phyloP scores from a whole-genome alignment of 1,284 basidiomycete genomes.

The Sphagnurus paluster region DNA sequence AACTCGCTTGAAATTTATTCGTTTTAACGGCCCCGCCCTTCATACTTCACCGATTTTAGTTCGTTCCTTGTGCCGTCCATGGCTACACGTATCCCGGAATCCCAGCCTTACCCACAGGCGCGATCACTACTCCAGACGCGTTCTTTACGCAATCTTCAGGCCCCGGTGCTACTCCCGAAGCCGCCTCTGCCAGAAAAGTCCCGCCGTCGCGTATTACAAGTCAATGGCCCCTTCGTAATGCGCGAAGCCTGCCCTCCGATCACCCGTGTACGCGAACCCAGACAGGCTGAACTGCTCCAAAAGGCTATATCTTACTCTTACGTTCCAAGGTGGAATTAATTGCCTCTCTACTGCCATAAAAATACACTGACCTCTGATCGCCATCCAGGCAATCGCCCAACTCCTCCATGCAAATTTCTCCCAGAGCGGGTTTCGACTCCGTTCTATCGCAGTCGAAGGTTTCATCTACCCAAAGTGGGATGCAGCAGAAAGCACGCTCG shows the following conservation, averaged over 20 bases:
- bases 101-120: slow-evolving; percentile 3
- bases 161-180: slow-evolving; percentile 4
- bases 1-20: slow-evolving; percentile 8
- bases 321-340: slow-evolving; percentile 12
- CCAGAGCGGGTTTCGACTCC: slow-evolving; percentile 5
- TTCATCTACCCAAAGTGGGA: neutral
- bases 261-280: slow-evolving; percentile 1
- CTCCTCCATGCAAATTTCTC: slow-evolving; percentile 10
- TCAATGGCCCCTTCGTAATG: slow-evolving; percentile 6
- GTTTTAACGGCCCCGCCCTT: slow-evolving; percentile 1
- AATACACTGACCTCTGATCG: neutral
- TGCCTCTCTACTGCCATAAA: neutral
- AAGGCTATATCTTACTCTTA: slow-evolving; percentile 1
- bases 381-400: slow-evolving; percentile 1
- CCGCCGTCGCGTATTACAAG: slow-evolving; percentile 14
- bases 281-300: slow-evolving; percentile 5
- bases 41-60: neutral
- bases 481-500: neutral
- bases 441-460: slow-evolving; percentile 1
- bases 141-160: slow-evolving; percentile 22
- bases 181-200: slow-evolving; percentile 15
- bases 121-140: slow-evolving; percentile 19
- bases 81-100: slow-evolving; percentile 12
- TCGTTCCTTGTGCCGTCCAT: slow-evolving; percentile 14
- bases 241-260: slow-evolving; percentile 4